Base-by-base conservation (phyloP, 1,139 yeast species). In the Kodamaea sp. region DNA sequence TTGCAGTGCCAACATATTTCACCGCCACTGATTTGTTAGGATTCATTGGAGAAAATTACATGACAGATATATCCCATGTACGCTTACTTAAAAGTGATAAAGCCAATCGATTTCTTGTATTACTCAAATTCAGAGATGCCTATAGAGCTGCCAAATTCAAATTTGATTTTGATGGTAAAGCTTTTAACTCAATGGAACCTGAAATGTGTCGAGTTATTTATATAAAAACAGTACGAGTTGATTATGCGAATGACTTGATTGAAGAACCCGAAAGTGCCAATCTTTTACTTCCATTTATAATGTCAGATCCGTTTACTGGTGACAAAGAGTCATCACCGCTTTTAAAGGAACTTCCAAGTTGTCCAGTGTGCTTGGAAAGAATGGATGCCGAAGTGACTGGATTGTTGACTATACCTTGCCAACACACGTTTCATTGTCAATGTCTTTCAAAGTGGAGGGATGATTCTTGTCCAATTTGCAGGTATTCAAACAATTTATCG, bases 331-430 rank as follows among this genome's bases (percentile, higher is more conserved):
- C 38, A 2, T 48, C 54, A 11, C 48, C 48, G n/a, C 43, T 35
- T 11, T 52, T 73, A 12, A 64, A 76, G 15, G 97, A 90, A 55
- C 67, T 90, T 12, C 96, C 97, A 0, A 84, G 95, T 0, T 90
- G 97, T 54, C 96, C 97, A 0, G 97, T 90, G 0, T 90, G 97
- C 55, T 66, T 90, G 22, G 97, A 90, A 52, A 67, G 95, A 46
- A 82, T 90, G 84, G 97, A 90, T 57, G 73, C 92, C 2, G 76
- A 77, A 22, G 70, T 84, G 5, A 82, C 95, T 0, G 97, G 97
- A 0, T 63, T 90, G 10, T 65, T 89, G 8, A 90, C 97, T 0
- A 89, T 87, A 35, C 88, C 94, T 0, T 90, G 97, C 48, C 96
- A 87, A 56, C 97, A 90, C 57, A 88, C 96, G 0, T 90, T 88